Conservation (phyloP, 768 basidiomycete genomes). For the Leccinum sublutescens region DNA sequence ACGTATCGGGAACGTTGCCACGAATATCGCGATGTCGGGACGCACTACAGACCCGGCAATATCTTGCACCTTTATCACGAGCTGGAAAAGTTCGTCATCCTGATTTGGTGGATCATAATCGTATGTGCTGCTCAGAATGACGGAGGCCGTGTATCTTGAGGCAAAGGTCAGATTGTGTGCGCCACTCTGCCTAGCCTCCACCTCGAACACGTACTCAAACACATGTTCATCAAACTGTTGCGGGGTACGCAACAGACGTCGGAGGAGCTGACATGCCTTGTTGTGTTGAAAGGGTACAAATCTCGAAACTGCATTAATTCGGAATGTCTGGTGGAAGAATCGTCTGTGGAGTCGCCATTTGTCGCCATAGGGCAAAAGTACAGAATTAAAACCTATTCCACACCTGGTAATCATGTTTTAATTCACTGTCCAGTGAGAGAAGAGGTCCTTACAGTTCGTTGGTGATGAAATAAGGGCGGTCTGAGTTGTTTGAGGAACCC, state of each 20-base stretch:
- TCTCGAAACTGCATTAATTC: not conserved
- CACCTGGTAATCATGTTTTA: not conserved
- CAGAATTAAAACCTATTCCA: not conserved
- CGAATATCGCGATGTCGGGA: too few species aligned
- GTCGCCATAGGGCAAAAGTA: not conserved
- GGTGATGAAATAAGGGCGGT: not conserved
- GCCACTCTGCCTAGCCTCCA: too few species aligned
- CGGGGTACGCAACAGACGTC: not conserved
- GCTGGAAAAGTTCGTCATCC: too few species aligned
- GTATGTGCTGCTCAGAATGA: too few species aligned
- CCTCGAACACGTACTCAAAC: not conserved
- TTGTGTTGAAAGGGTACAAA: not conserved
- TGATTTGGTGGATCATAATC: too few species aligned
- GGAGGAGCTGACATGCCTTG: not conserved
- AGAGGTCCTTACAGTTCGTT: not conserved
- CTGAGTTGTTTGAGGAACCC: not conserved
- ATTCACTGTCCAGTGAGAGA: not conserved
- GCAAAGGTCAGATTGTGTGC: too few species aligned
- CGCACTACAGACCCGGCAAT: too few species aligned
- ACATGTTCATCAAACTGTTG: not conserved
- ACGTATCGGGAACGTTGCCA: too few species aligned
- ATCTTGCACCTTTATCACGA: too few species aligned
- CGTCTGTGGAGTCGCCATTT: not conserved
- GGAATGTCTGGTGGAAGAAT: not conserved
- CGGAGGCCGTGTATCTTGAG: too few species aligned